Evolutionary conservation across 768 basidiomycete genomes (phyloP), one percentile per base, ranked within the genome.

Genomic region (Agaricus blazei): DNA sequence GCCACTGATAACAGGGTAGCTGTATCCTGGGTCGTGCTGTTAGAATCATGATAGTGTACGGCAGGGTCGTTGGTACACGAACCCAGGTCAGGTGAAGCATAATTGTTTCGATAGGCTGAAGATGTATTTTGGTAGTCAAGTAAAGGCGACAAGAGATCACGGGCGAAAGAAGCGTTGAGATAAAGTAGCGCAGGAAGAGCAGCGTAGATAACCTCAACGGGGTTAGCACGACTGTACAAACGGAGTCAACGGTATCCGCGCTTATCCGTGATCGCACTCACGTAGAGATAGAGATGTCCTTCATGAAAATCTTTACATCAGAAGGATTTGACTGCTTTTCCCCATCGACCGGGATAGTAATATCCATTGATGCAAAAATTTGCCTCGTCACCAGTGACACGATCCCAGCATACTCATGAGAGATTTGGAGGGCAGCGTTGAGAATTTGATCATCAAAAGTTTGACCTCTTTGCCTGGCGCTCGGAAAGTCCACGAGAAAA

Each of bases 231-330:
- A 24, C 63, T 51, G 51, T 27, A 19, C 44, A 41, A 38, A 29
- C 12, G 31, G 31, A 6, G 3, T 56, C 15, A 51, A 31, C 38
- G 6, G 28, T 7, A 45, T n/a, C 12, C 8, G 9, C 5, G 40
- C 5, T 12, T 31, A 27, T 47, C 31, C 23, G 12, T 27, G 1
- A n/a, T 9, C 9, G 53, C 56, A 76, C 71, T 29, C 68, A 75
- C 65, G 62, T 63, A 59, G 75, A 53, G 60, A 69, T 52, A 52
- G 78, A 77, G 9, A 68, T 62, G 71, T 80, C 75, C 61, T 74
- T 79, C 69, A 81, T 70, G 62, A 79, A 79, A 34, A 72, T 70
- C 56, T 74, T 67, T 7, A 76, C 63, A 59, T 82, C 78, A 1
- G 67, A 67, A 1, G 64, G 63, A 52, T 78, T 74, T 59, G 65